phyloP scores from a whole-genome alignment of 2,329 filamentous ascomycete genomes.

The Knufia fluminis region DNA sequence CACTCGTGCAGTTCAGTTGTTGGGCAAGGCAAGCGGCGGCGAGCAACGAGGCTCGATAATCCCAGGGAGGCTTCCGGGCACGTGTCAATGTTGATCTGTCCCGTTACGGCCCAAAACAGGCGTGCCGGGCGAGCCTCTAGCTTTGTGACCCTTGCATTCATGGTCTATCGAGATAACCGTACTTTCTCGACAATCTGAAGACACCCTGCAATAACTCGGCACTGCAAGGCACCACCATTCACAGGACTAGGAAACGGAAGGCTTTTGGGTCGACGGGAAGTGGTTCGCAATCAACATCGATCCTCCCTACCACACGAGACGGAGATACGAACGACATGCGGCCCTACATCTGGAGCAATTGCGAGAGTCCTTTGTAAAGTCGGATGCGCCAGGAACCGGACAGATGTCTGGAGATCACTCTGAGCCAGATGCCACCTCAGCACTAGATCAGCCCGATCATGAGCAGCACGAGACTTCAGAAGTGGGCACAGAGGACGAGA shows the following conservation, averaged over 20 bases:
- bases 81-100: too few relatives aligned
- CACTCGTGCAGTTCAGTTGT: neutral
- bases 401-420: slow-evolving; percentile 20
- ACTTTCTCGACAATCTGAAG: neutral
- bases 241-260: neutral
- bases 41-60: too few relatives aligned
- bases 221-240: neutral
- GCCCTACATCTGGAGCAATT: neutral
- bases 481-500: slow-evolving; percentile 20
- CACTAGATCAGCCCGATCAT: slow-evolving; percentile 9
- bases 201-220: neutral
- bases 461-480: slow-evolving; percentile 10
- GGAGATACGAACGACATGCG: neutral
- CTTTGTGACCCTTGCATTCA: neutral
- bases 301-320: too few relatives aligned
- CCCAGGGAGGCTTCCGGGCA: too few relatives aligned
- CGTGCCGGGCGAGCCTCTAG: neutral
- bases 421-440: slow-evolving; percentile 13
- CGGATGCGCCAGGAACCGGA: slow-evolving; percentile 10
- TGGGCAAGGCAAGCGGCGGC: neutral
- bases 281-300: too few relatives aligned
- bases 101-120: too few relatives aligned
- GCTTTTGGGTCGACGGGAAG: too few relatives aligned
- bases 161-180: neutral
- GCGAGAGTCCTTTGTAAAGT: slow-evolving; percentile 1